phyloP scores from a whole-genome alignment of 192 early-diverging fungal genomes.

The Coemansia sp. region DNA sequence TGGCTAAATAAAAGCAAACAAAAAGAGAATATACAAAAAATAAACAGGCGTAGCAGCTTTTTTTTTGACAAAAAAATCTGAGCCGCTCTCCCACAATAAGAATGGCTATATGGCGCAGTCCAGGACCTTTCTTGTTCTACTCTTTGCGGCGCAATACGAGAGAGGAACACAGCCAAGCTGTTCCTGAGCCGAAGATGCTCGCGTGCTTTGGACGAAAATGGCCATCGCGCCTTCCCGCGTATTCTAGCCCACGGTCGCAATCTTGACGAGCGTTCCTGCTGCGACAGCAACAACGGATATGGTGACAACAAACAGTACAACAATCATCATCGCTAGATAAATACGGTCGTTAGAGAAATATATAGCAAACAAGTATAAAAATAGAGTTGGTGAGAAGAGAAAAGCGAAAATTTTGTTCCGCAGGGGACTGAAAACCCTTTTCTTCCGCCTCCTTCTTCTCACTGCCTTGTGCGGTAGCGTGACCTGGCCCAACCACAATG shows the following conservation, averaged over 20 bases:
- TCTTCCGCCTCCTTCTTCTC: neutral
- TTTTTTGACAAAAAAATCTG: too few species aligned
- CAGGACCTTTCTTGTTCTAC: neutral
- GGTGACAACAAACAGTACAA: constrained; percentile 39
- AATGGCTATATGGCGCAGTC: neutral
- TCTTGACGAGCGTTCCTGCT: constrained; percentile 42
- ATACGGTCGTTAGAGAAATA: neutral
- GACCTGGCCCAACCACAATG: neutral
- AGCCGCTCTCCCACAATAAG: too few species aligned
- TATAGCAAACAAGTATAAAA: neutral
- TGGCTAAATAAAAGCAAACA: neutral
- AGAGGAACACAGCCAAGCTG: neutral
- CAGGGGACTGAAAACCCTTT: neutral
- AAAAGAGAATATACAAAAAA: neutral
- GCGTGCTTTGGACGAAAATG: neutral
- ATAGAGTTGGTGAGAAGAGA: constrained; percentile 3
- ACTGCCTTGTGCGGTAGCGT: neutral
- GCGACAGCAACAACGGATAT: constrained; percentile 42
- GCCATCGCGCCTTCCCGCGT: neutral
- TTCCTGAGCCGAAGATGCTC: neutral
- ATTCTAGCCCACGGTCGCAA: constrained; percentile 27
- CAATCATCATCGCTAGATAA: constrained; percentile 32
- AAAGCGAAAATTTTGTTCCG: constrained; percentile 8
- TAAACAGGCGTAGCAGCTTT: too few species aligned
- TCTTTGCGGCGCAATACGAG: neutral